These are phyloP conservation scores for Magnusiomyces magnusii DNA, from an alignment of 1,139 yeast genomes.

Conservation along the genomic window DNA sequence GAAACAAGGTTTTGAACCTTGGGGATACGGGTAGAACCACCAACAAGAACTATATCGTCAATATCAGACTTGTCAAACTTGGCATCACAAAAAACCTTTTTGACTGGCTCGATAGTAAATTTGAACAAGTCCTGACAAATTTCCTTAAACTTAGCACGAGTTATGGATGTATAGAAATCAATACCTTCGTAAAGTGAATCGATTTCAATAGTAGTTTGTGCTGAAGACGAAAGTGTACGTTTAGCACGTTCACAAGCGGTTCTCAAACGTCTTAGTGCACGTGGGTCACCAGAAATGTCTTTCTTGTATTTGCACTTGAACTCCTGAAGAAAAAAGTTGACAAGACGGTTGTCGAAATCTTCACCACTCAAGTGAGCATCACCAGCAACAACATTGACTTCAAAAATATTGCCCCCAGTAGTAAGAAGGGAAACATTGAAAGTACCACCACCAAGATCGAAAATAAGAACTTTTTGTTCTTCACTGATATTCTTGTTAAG, in stretches of 20 bases:
- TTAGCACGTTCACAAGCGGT: conserved; percentile 99
- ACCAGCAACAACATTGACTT: conserved; percentile 99
- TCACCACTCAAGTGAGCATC: conserved; percentile 99
- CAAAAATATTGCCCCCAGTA: conserved; percentile 98
- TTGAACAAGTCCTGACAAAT: conserved; percentile 93
- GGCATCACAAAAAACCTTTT: conserved; percentile 95
- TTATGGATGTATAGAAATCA: conserved; percentile 92
- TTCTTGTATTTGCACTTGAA: conserved; percentile 96
- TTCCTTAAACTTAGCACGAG: conserved; percentile 99
- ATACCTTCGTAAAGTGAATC: conserved; percentile 96
- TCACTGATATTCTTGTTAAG: conserved; percentile 82
- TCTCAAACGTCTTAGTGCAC: conserved; percentile 98
- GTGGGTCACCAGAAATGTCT: conserved; percentile 85
- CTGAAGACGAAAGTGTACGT: conserved; percentile 96
- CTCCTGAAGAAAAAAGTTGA: conserved; percentile 89
- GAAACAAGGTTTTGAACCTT: conserved; percentile 96
- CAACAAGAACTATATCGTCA: conserved; percentile 95
- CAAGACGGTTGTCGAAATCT: conserved; percentile 96
- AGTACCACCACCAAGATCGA: conserved; percentile 98
- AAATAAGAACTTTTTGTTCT: conserved; percentile 82
- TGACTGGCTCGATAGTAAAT: conserved; percentile 95
- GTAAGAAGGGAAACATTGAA: conserved; percentile 95
- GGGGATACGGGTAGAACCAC: conserved; percentile 99
- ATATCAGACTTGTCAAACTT: conserved; percentile 82
- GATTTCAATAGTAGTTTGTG: conserved; percentile 94